Conservation (phyloP, 345 rosid species). For the Sonneratia caseolaris region DNA sequence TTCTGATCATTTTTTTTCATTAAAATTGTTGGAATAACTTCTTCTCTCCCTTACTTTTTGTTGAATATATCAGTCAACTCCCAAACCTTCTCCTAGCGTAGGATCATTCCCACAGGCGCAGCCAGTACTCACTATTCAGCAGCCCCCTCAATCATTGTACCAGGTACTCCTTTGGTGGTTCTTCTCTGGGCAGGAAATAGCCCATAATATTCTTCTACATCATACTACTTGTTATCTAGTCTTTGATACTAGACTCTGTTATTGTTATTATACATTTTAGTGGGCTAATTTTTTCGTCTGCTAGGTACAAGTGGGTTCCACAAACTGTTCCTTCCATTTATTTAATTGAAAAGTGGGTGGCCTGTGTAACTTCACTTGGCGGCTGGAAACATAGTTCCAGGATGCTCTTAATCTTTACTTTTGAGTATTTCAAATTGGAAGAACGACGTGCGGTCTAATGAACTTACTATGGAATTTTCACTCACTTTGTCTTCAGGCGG, state of each 20-base stretch:
- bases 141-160: slow-evolving; percentile 36
- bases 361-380: background rate
- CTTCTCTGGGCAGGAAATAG: background rate
- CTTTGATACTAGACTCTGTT: background rate
- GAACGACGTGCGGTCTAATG: background rate
- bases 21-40: background rate
- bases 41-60: slow-evolving; percentile 8
- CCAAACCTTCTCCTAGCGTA: slow-evolving; percentile 42
- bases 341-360: background rate
- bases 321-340: background rate
- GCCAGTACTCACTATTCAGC: slow-evolving; percentile 46
- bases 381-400: background rate
- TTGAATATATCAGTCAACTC: slow-evolving; percentile 39
- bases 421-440: background rate
- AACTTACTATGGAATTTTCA: background rate
- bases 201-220: background rate
- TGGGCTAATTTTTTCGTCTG: background rate
- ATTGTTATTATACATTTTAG: background rate
- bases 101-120: slow-evolving; percentile 69
- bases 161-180: slow-evolving; percentile 31
- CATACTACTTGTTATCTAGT: background rate
- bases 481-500: slow-evolving; percentile 32
- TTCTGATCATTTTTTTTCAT: background rate
- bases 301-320: background rate
- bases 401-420: background rate